Base-by-base conservation (phyloP, 192 early-diverging fungal species). In the Backusella westeae region DNA sequence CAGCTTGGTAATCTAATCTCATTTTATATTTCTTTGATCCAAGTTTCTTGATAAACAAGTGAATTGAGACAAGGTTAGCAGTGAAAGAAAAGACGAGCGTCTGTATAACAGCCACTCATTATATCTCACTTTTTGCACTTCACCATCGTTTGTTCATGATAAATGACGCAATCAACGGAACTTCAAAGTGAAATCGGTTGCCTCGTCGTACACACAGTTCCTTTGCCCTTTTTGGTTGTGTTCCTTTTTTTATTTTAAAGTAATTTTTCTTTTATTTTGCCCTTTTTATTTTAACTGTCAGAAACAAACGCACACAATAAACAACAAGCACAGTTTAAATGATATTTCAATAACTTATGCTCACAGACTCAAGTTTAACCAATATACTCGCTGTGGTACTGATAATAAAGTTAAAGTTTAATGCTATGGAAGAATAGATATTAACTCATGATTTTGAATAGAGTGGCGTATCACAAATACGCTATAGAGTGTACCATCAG, bases 401-500 rank as follows among this genome's bases (percentile, higher is more conserved):
- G 9, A 67, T 14, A 42, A 35, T 34, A 36, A 56, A 56, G 14
- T 17, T 68, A 4, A 69, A 32, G 10, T 32, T 49, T 63, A 63
- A 29, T 42, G 26, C n/a, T 67, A 9, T 36, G 7, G 26, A 69
- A 36, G 5, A 41, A 38, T 12, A 26, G 14, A 15, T 34, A n/a
- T 17, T 49, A 49, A 32, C 39, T 29, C 34, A 5, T 53, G 73
- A 59, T 59, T 34, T 65, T 72, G 38, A 26, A 53, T 71, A 81
- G 80, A 78, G 76, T 38, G 80, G 80, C 39, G 73, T 81, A 52
- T 78, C 76, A 15, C 80, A 81, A 67, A 81, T 81, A 69, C 76
- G 80, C 14, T 78, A 78, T 74, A 59, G 80, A 74, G 76, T 75
- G 17, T 81, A 81, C 67, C 66, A 74, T 15, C 80, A 78, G 46